These are phyloP conservation scores for Fusarium sp. DNA, from an alignment of 2,329 filamentous ascomycete genomes.

Conservation along the genomic window DNA sequence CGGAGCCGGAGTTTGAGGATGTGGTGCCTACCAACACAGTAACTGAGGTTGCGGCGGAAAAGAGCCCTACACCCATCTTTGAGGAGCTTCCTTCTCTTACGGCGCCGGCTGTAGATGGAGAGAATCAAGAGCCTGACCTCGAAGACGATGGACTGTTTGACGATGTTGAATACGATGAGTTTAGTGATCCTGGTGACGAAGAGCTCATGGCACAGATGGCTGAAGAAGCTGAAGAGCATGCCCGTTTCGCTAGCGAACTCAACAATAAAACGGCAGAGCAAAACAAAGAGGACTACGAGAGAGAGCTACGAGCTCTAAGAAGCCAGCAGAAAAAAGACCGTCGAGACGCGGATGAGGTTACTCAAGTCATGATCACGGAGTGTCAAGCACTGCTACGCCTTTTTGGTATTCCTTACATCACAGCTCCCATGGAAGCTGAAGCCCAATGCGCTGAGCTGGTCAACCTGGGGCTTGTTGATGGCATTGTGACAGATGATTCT, in stretches of 20 bases:
- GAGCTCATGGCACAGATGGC: conserved; percentile 88
- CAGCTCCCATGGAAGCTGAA: conserved; percentile 98
- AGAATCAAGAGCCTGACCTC: conserved; percentile 18
- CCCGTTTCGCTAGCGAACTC: conserved; percentile 87
- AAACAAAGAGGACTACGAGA: conserved; percentile 83
- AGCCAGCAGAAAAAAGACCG: conserved; percentile 97
- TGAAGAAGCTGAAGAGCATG: conserved; percentile 92
- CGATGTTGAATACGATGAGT: conserved; percentile 75
- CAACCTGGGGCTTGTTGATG: conserved; percentile 86
- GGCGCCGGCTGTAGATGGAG: background rate
- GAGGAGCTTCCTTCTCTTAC: conserved; percentile 23
- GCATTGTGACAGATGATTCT: conserved; percentile 96
- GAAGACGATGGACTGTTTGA: conserved; percentile 58
- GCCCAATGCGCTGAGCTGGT: conserved; percentile 97
- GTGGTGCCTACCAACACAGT: conserved; percentile 44
- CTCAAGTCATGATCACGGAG: conserved; percentile 93
- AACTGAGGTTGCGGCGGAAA: conserved; percentile 12
- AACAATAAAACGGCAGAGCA: conserved; percentile 78
- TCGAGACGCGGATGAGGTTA: conserved; percentile 95
- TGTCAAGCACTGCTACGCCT: conserved; percentile 90
- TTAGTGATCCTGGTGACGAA: conserved; percentile 91
- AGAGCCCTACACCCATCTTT: conserved; percentile 29
- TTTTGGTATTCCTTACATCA: conserved; percentile 96
- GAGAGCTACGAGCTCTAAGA: conserved; percentile 85
- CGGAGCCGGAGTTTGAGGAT: conserved; percentile 53